Evolutionary conservation across 805 yeast species (phyloP).

Genomic region (Yamadazyma akitaensis): DNA sequence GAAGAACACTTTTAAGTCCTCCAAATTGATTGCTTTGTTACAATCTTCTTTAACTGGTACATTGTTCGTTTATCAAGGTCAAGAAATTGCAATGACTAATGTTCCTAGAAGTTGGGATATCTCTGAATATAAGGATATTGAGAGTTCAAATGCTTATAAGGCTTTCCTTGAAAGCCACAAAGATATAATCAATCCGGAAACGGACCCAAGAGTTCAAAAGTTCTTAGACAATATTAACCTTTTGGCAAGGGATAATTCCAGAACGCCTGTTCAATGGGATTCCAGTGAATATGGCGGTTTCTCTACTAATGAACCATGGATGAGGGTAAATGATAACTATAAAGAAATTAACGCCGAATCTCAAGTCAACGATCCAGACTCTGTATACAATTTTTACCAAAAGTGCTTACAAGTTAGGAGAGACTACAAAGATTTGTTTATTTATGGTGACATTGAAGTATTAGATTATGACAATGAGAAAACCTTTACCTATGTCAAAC

Average conservation of each 20-base stretch:
- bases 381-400: slow-evolving; percentile 46
- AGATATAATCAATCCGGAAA: slow-evolving; percentile 18
- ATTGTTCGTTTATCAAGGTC: slow-evolving; percentile 57
- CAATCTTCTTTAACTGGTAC: slow-evolving; percentile 51
- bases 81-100: slow-evolving; percentile 56
- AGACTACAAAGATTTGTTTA: slow-evolving; percentile 39
- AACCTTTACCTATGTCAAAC: slow-evolving; percentile 42
- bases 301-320: slow-evolving; percentile 51
- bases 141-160: slow-evolving; percentile 41
- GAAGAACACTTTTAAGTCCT: slow-evolving; percentile 34
- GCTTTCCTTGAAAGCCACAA: slow-evolving; percentile 21
- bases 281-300: slow-evolving; percentile 44
- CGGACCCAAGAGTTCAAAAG: slow-evolving; percentile 9
- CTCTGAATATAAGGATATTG: slow-evolving; percentile 50
- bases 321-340: slow-evolving; percentile 48
- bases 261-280: slow-evolving; percentile 60
- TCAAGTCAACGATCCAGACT: slow-evolving; percentile 44
- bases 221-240: slow-evolving; percentile 34
- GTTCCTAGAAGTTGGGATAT: slow-evolving; percentile 45
- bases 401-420: slow-evolving; percentile 43
- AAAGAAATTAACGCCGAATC: slow-evolving; percentile 46
- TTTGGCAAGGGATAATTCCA: slow-evolving; percentile 50
- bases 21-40: slow-evolving; percentile 48
- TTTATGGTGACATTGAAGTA: slow-evolving; percentile 45
- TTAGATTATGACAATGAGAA: slow-evolving; percentile 42